Percentiles rank a stretch among this genome's conserved stretches.
phyloP scores from a whole-genome alignment of 2,329 filamentous ascomycete genomes.

The Penicillium sp. region DNA sequence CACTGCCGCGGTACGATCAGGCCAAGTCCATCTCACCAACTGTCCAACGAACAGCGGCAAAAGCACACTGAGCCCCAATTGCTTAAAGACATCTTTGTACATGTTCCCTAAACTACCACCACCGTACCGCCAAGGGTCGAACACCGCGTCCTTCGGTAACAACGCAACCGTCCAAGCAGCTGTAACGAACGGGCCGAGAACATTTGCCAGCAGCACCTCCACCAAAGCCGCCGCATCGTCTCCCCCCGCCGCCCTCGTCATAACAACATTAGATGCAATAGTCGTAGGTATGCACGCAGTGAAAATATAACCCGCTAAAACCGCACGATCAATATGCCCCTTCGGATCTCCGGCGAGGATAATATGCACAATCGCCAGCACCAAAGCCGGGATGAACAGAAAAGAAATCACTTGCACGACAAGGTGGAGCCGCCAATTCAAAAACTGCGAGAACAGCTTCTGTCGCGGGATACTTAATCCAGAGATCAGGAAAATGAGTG shows the following conservation, averaged over 20 bases:
- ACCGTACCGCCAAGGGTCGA: constrained; percentile 46
- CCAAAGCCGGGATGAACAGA: constrained; percentile 64
- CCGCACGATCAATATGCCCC: constrained; percentile 59
- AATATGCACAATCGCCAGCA: constrained; percentile 58
- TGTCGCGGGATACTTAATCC: constrained; percentile 67
- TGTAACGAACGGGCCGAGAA: constrained; percentile 68
- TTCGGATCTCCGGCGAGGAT: constrained; percentile 51
- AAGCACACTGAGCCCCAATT: constrained; percentile 68
- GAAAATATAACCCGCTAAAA: constrained; percentile 69
- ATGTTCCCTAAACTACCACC: constrained; percentile 59
- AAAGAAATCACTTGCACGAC: constrained; percentile 70
- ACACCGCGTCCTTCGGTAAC: constrained; percentile 48
- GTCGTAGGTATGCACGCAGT: constrained; percentile 71
- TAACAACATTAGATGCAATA: constrained; percentile 72
- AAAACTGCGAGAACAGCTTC: constrained; percentile 62
- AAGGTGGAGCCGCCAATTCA: constrained; percentile 68
- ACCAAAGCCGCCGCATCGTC: constrained; percentile 68
- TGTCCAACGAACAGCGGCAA: constrained; percentile 67
- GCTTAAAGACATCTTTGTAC: constrained; percentile 68
- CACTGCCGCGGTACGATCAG: constrained; percentile 41
- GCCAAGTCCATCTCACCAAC: constrained; percentile 57
- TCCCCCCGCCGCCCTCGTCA: constrained; percentile 69
- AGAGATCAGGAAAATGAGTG: constrained; percentile 70
- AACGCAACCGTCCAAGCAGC: constrained; percentile 62
- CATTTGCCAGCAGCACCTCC: constrained; percentile 70